phyloP scores from a whole-genome alignment of 2,329 filamentous ascomycete genomes.

The Rhynchosporium graminicola region DNA sequence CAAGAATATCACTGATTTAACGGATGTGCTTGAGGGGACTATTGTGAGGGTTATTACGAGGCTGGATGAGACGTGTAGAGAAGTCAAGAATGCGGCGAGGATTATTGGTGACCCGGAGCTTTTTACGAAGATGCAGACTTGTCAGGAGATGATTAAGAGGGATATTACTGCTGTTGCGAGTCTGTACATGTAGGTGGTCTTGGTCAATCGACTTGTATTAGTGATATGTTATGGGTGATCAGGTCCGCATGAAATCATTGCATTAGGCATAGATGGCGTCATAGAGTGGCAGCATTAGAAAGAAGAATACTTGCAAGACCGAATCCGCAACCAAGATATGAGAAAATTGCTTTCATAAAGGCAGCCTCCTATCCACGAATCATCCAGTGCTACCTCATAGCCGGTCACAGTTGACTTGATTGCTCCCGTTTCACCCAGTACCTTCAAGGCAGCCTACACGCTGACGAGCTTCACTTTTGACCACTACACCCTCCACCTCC shows the following conservation, averaged over 20 bases:
- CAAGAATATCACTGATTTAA: conserved; percentile 94
- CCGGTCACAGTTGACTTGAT: too few species aligned
- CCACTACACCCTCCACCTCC: too few species aligned
- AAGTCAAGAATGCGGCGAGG: conserved; percentile 95
- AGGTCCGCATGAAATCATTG: neutral
- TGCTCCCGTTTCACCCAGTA: too few species aligned
- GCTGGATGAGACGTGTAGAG: conserved; percentile 92
- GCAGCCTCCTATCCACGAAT: too few species aligned
- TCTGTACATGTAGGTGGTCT: conserved; percentile 69
- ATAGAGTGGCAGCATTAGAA: neutral
- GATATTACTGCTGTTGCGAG: conserved; percentile 90
- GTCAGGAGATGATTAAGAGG: conserved; percentile 96
- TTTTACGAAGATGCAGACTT: conserved; percentile 95
- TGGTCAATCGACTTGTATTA: neutral
- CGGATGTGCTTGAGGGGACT: conserved; percentile 94
- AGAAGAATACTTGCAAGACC: neutral
- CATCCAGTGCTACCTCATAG: too few species aligned
- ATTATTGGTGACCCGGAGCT: conserved; percentile 92
- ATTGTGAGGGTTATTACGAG: conserved; percentile 94
- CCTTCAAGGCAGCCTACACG: too few species aligned
- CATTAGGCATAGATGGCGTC: conserved; percentile 4
- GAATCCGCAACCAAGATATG: neutral
- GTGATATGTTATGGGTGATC: neutral
- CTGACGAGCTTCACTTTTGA: too few species aligned
- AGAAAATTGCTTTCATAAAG: neutral